A percentile compares a stretch with the other conserved stretches of the same genome.
Evolutionary conservation across 441 rosid genomes (phyloP).

Genomic region (Eugenia klotzschiana): DNA sequence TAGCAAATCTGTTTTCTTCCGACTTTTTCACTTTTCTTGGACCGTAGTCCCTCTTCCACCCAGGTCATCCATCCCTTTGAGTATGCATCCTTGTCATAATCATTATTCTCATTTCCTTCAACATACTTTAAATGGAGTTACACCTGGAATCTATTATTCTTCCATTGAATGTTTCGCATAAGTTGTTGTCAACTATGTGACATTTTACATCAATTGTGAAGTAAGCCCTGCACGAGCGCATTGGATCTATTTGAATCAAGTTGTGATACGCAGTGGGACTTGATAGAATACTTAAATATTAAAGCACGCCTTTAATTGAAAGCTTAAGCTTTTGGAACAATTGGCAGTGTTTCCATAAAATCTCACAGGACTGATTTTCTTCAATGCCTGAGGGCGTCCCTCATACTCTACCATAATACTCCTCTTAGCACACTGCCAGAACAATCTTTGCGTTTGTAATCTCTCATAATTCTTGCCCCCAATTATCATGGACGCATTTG

Average conservation of each 20-base stretch:
- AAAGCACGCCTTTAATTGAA: too few relatives aligned
- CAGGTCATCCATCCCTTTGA: not conserved
- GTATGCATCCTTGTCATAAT: not conserved
- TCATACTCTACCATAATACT: not conserved
- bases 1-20: not conserved
- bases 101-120: not conserved
- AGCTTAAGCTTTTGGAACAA: too few relatives aligned
- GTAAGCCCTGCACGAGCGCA: not conserved
- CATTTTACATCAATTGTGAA: not conserved
- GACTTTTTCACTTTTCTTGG: not conserved
- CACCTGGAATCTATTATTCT: not conserved
- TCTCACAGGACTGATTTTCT: not conserved
- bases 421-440: not conserved
- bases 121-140: not conserved
- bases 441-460: not conserved
- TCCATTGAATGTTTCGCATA: not conserved
- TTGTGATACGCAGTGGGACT: too few relatives aligned
- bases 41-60: not conserved
- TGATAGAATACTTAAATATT: too few relatives aligned
- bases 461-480: not conserved
- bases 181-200: not conserved
- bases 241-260: not conserved
- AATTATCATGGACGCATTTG: not conserved
- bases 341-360: too few relatives aligned
- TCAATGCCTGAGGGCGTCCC: not conserved